A percentile compares a stretch with the other conserved stretches of the same genome.
phyloP scores from a whole-genome alignment of 192 early-diverging fungal species.

The Globomyces pollinis-pini region DNA sequence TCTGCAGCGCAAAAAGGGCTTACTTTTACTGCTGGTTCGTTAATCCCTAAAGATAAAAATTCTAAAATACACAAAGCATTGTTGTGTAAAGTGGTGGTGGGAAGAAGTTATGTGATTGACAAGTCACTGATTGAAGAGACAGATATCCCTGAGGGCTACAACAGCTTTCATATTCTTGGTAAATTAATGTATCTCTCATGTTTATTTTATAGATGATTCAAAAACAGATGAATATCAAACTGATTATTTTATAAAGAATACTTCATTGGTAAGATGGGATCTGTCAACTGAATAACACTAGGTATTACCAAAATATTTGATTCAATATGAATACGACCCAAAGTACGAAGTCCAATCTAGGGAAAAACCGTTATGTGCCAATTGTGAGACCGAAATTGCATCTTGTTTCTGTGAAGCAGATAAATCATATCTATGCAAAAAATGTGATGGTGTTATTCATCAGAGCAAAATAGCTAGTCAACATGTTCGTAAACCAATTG shows the following conservation, averaged over 20 bases:
- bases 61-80: constrained; percentile 28
- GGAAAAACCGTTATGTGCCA: constrained; percentile 52
- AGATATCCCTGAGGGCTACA: constrained; percentile 46
- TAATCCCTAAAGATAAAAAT: constrained; percentile 9
- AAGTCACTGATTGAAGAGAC: constrained; percentile 22
- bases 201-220: not conserved
- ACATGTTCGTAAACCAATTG: constrained; percentile 42
- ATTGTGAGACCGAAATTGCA: constrained; percentile 47
- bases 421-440: constrained; percentile 50
- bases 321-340: constrained; percentile 46
- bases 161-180: constrained; percentile 48
- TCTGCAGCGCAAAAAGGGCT: constrained; percentile 27
- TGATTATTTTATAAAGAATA: constrained; percentile 44
- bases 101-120: constrained; percentile 33
- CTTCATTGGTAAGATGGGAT: constrained; percentile 46
- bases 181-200: too few species aligned
- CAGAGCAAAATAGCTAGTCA: constrained; percentile 41
- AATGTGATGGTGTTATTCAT: constrained; percentile 48
- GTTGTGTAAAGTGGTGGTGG: constrained; percentile 42
- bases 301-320: constrained; percentile 47
- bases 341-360: constrained; percentile 36
- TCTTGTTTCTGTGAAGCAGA: constrained; percentile 50
- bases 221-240: constrained; percentile 27
- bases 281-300: not conserved
- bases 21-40: constrained; percentile 30